Base-by-base conservation (phyloP, 257 asterid species). In the Gardenia jasminoides region DNA sequence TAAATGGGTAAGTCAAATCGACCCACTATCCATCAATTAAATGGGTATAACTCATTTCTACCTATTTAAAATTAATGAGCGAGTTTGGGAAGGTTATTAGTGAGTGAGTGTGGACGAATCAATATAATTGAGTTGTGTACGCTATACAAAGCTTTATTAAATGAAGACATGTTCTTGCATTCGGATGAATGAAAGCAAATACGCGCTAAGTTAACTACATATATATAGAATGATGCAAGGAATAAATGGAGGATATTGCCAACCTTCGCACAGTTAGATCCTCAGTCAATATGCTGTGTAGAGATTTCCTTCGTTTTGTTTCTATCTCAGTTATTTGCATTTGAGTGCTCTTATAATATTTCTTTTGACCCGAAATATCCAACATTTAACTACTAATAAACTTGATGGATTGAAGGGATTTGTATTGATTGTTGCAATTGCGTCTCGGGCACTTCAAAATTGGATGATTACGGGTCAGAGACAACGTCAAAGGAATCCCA, bases 401-500 rank as follows among this genome's bases (percentile, higher is more conserved):
- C 24, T 50, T 19, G 56, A 5, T 41, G 56, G 39, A 17, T 36
- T 30, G 31, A 20, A 44, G 65, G 33, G 48, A 10, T 59, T 59
- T 10, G 28, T 70, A 79, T 73, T 73, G 75, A 69, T 22, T 73
- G 26, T 66, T n/a, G 68, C 72, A 31, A 7, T 76, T 74, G 62
- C 28, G 10, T 79, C 77, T 46, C 65, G 58, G 33, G 76, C 77
- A 76, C 46, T 67, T 67, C 15, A 47, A 67, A 28, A 67, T 67
- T 31, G 26, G 15, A 68, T 36, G 10, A 68, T 69, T 64, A 70
- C 47, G 76, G 78, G 64, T 61, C 58, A 52, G 41, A 16, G 64
- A 56, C 75, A 74, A 59, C 84, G 80, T 77, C 87, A 79, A 68
- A 75, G 78, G 70, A 73, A 80, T 74, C 54, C 80, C 74, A 62